These are phyloP conservation scores for Rhizoclosmatium sp. DNA, from an alignment of 192 early-diverging fungal genomes.

Conservation along the genomic window DNA sequence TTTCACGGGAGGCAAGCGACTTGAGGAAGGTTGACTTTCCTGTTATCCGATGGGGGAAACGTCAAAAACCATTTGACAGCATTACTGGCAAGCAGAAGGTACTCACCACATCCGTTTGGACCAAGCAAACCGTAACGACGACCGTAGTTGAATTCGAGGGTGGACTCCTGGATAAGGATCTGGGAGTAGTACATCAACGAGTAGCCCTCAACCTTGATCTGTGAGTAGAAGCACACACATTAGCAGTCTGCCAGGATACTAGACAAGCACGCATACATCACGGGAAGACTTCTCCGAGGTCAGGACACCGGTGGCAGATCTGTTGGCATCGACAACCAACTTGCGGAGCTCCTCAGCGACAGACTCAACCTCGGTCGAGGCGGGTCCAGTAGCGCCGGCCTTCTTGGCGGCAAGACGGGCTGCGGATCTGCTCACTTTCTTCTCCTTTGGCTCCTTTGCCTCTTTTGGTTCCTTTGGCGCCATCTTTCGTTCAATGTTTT, in stretches of 20 bases:
- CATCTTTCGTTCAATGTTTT: conserved; percentile 19
- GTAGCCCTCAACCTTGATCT: conserved; percentile 82
- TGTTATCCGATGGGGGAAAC: not conserved
- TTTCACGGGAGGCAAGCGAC: conserved; percentile 91
- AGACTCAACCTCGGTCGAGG: conserved; percentile 29
- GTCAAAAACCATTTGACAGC: not conserved
- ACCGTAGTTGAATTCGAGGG: conserved; percentile 98
- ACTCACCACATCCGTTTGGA: conserved; percentile 83
- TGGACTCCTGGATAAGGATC: conserved; percentile 91
- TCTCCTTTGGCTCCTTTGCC: conserved; percentile 38
- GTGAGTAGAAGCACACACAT: not conserved
- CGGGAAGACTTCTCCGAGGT: conserved; percentile 88
- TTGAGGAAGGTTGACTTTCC: conserved; percentile 95
- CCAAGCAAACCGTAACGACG: conserved; percentile 96
- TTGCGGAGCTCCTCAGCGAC: conserved; percentile 44
- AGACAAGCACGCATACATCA: conserved; percentile 59
- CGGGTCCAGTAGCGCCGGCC: conserved; percentile 14
- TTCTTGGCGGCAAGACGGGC: conserved; percentile 35
- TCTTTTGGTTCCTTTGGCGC: conserved; percentile 23
- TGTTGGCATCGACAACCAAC: conserved; percentile 73
- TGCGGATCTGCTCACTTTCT: conserved; percentile 19
- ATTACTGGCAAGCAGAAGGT: not conserved
- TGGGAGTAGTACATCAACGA: conserved; percentile 94
- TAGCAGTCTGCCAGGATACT: not conserved
- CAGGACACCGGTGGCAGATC: conserved; percentile 90